Conservation (phyloP, 106 monocot species). For the Allium sativum region DNA sequence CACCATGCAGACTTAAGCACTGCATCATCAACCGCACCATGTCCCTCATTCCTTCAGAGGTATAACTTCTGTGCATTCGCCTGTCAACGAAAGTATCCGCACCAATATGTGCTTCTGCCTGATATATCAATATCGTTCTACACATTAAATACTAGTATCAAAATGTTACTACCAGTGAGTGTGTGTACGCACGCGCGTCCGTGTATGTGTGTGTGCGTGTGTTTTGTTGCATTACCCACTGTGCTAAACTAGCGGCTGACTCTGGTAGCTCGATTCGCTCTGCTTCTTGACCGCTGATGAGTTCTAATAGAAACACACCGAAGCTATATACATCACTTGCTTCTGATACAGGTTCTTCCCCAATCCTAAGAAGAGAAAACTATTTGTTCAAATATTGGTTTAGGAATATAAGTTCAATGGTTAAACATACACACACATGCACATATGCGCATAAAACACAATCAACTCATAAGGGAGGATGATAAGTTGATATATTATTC, state of each 20-base stretch:
- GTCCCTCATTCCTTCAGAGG: conserved; percentile 55
- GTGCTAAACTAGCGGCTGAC: conserved; percentile 19
- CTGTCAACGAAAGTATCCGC: conserved; percentile 35
- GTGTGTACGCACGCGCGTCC: too few relatives aligned
- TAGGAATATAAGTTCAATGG: background rate
- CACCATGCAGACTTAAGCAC: conserved; percentile 28
- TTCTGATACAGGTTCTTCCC: conserved; percentile 24
- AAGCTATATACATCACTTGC: conserved; percentile 65
- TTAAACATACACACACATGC: background rate
- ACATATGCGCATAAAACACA: background rate
- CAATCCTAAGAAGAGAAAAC: conserved; percentile 16
- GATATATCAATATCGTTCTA: background rate
- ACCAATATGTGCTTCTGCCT: conserved; percentile 26
- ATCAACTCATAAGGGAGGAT: background rate
- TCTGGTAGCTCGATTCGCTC: conserved; percentile 6
- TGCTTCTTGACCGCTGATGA: conserved; percentile 45
- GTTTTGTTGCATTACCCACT: conserved; percentile 29
- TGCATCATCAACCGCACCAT: conserved; percentile 23
- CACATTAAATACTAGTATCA: background rate
- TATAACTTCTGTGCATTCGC: conserved; percentile 31
- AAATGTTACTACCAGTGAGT: background rate
- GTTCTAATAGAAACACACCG: conserved; percentile 71
- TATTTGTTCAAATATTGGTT: too few relatives aligned
- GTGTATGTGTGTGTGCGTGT: background rate
- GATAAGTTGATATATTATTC: background rate